phyloP scores from a whole-genome alignment of 83 land plant species.

The Picea abies region DNA sequence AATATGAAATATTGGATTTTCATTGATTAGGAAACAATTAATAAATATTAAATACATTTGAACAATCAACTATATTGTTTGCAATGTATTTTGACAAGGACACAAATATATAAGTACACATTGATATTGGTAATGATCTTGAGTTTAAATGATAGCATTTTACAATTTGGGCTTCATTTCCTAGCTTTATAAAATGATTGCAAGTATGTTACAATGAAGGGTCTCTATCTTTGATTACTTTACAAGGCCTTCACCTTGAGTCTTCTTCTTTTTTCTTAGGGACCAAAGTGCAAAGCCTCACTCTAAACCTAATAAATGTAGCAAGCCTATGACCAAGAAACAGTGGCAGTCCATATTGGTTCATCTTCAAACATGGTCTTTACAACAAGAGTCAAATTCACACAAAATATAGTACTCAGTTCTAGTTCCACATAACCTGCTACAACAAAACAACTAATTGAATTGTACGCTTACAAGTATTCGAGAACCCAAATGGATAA shows the following conservation, averaged over 20 bases:
- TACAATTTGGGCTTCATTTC: too few species aligned
- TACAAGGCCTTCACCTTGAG: constrained; percentile 61
- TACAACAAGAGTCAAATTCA: constrained; percentile 43
- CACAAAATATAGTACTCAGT: constrained; percentile 56
- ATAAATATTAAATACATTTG: too few species aligned
- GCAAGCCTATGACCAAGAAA: constrained; percentile 86
- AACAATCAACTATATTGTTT: too few species aligned
- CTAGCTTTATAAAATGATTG: too few species aligned
- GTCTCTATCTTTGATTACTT: constrained; percentile 13
- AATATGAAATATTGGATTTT: too few species aligned
- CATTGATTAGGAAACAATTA: too few species aligned
- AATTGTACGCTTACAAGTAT: constrained; percentile 73
- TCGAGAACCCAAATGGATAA: constrained; percentile 88
- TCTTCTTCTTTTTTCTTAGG: constrained; percentile 51
- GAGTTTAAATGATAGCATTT: too few species aligned
- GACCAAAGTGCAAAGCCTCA: constrained; percentile 14
- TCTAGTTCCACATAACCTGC: constrained; percentile 73
- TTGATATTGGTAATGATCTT: too few species aligned
- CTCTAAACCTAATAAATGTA: constrained; percentile 74
- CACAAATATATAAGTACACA: too few species aligned
- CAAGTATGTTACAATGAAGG: too few species aligned
- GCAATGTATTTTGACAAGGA: too few species aligned
- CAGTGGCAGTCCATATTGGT: constrained; percentile 75
- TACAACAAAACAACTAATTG: constrained; percentile 81
- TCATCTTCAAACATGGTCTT: constrained; percentile 73